Evolutionary conservation across 139 green algal genomes (phyloP), one percentile per base, ranked within the genome.

Genomic region (Deuterostichococcus epilithicus): DNA sequence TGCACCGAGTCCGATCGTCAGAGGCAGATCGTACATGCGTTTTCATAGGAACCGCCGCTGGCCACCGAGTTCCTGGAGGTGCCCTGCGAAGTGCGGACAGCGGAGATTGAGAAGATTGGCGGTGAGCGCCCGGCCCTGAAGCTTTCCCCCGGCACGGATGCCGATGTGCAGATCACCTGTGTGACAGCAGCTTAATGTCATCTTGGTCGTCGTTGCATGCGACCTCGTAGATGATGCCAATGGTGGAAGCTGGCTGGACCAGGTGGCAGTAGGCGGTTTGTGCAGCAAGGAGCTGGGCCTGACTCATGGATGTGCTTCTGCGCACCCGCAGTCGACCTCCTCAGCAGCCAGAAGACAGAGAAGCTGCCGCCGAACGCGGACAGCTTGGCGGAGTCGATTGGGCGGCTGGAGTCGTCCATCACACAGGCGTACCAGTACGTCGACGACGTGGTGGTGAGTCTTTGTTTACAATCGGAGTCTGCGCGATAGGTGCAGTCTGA

Each of bases 1-100:
- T 52, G 42, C 42, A 52, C 42, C 8, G 8, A 13, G 10, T 52
- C n/a, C n/a, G n/a, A n/a, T n/a, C n/a, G n/a, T n/a, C n/a, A n/a
- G n/a, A n/a, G n/a, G n/a, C n/a, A n/a, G n/a, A n/a, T n/a, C n/a
- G n/a, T n/a, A n/a, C n/a, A n/a, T n/a, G n/a, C n/a, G n/a, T n/a
- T n/a, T n/a, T n/a, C n/a, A n/a, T 60, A 39, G 5, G 80, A 88
- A 3, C 52, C 52, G 71, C 22, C 75, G 52, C 74, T 98, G 69
- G 94, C 90, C 18, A 91, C 85, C 20, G 93, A 98, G 82, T 98
- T 98, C 83, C 84, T 94, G 47, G 88, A 97, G 80, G 77, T 97
- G 36, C 83, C 88, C 13, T 93, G 90, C 76, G 85, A 96, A 38
- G 86, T 96, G 63, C 76, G 87, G 20, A 90, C 90, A 32, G 78